A percentile compares a stretch with the other conserved stretches of the same genome.
Conservation (phyloP, 768 basidiomycete species). For the Strobilomyces dryophilus region DNA sequence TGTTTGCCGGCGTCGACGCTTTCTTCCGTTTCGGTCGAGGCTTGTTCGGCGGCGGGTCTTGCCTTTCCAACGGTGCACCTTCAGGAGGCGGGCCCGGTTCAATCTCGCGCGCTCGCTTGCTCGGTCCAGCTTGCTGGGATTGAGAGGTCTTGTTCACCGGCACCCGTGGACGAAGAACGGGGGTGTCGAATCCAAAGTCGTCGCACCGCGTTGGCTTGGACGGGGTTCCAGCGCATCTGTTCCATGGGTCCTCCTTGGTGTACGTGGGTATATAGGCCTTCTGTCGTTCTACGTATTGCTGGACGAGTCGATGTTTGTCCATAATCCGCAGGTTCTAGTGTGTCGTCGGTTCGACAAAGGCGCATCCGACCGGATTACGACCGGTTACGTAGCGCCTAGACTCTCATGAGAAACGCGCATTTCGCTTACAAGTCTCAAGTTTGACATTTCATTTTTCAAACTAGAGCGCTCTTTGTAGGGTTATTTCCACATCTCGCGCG, state of each 20-base stretch:
- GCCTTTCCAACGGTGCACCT: not conserved
- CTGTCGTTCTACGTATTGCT: slow-evolving; percentile 49
- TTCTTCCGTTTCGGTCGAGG: slow-evolving; percentile 24
- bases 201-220: slow-evolving; percentile 4
- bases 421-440: not conserved
- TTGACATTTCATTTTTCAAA: slow-evolving; percentile 4
- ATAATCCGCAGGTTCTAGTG: slow-evolving; percentile 15
- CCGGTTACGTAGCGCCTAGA: slow-evolving; percentile 5
- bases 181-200: slow-evolving; percentile 47
- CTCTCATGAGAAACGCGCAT: not conserved
- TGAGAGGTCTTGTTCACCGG: slow-evolving; percentile 11
- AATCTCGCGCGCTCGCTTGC: not conserved
- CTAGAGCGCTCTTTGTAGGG: slow-evolving; percentile 1
- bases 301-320: slow-evolving; percentile 41
- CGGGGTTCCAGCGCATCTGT: slow-evolving; percentile 12
- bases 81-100: not conserved
- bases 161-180: slow-evolving; percentile 49
- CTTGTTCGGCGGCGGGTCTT: slow-evolving; percentile 6
- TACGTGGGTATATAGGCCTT: slow-evolving; percentile 40
- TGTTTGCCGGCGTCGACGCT: slow-evolving; percentile 10
- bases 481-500: not conserved
- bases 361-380: not conserved
- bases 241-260: slow-evolving; percentile 35
- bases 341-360: no score
- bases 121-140: slow-evolving; percentile 3